Conservation (phyloP, 495 filamentous ascomycete species). For the Hypoxylon lienhwacheense region DNA sequence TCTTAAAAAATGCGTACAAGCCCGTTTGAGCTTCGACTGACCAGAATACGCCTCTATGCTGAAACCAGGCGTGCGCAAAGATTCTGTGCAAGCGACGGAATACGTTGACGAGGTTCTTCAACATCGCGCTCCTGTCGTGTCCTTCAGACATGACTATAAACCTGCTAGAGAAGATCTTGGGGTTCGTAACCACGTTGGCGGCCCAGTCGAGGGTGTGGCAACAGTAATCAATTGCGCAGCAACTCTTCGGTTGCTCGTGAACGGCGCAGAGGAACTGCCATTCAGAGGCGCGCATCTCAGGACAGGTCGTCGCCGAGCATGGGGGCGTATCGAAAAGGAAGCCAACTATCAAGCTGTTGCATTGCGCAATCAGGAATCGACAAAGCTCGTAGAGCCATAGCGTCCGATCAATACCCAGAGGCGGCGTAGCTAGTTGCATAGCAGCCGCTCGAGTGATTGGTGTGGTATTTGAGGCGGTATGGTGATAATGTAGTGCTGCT, state of each 20-base stretch:
- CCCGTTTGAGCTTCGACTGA: slow-evolving; percentile 85
- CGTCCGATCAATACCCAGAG: slow-evolving; percentile 74
- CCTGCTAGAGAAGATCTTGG: slow-evolving; percentile 89
- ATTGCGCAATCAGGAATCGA: slow-evolving; percentile 89
- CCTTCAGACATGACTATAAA: slow-evolving; percentile 65
- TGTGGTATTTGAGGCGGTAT: slow-evolving; percentile 64
- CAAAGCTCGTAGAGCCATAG: slow-evolving; percentile 98
- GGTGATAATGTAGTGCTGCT: slow-evolving; percentile 81
- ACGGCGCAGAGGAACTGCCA: slow-evolving; percentile 99
- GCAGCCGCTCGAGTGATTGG: slow-evolving; percentile 77
- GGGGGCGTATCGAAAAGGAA: slow-evolving; percentile 88
- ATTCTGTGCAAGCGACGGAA: slow-evolving; percentile 93
- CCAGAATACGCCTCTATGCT: slow-evolving; percentile 95
- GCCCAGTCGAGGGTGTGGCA: slow-evolving; percentile 98
- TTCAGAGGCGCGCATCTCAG: slow-evolving; percentile 97
- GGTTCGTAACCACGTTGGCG: slow-evolving; percentile 82
- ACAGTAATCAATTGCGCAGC: slow-evolving; percentile 98
- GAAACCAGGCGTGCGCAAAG: slow-evolving; percentile 98
- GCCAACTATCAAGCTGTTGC: slow-evolving; percentile 85
- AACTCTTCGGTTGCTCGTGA: slow-evolving; percentile 90
- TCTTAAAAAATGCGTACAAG: slow-evolving; percentile 94
- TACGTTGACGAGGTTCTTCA: slow-evolving; percentile 88
- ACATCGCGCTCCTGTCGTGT: slow-evolving; percentile 64
- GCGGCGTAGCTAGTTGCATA: slow-evolving; percentile 70
- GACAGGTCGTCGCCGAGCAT: slow-evolving; percentile 83